Percentiles rank a stretch among this genome's conserved stretches.
Conservation (phyloP, 2,329 filamentous ascomycete species). For the Exophiala sp. region DNA sequence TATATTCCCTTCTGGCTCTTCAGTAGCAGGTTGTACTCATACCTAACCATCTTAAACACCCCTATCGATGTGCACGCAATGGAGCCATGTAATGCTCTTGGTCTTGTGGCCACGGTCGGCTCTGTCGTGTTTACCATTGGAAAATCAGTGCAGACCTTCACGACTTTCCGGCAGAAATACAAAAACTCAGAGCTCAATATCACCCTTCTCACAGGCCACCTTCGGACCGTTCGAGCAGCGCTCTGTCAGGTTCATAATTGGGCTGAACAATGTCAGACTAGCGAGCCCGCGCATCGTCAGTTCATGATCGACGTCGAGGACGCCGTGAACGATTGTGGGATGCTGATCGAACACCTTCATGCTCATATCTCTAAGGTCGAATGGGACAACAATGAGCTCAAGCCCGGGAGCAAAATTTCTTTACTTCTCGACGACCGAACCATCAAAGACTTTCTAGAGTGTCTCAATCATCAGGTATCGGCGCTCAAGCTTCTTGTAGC, state of each 20-base stretch:
- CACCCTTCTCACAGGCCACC: conserved; percentile 23
- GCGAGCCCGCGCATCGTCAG: conserved; percentile 18
- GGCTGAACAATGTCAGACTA: conserved; percentile 13
- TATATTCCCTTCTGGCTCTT: too few relatives aligned
- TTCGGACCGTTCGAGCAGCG: conserved; percentile 23
- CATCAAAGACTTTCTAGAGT: conserved; percentile 17
- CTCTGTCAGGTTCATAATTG: conserved; percentile 24
- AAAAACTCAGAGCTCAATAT: conserved; percentile 22
- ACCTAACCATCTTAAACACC: too few relatives aligned
- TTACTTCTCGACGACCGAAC: conserved; percentile 19
- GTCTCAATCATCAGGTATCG: conserved; percentile 21
- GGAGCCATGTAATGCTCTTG: conserved; percentile 9
- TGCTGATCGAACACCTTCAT: conserved; percentile 21
- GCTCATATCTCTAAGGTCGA: conserved; percentile 19
- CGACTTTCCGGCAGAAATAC: conserved; percentile 20
- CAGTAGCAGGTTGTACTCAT: too few relatives aligned
- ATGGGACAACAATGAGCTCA: conserved; percentile 9
- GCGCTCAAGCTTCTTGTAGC: conserved; percentile 27
- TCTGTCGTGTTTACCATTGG: conserved; percentile 22
- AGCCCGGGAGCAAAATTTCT: conserved; percentile 17
- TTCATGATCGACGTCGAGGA: conserved; percentile 24
- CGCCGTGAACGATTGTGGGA: conserved; percentile 21
- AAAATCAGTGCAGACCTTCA: conserved; percentile 20
- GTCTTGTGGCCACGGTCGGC: conserved; percentile 21
- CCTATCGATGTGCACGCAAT: too few relatives aligned